phyloP scores from a whole-genome alignment of 208 protist species.

The Crithidia acanthocephali region DNA sequence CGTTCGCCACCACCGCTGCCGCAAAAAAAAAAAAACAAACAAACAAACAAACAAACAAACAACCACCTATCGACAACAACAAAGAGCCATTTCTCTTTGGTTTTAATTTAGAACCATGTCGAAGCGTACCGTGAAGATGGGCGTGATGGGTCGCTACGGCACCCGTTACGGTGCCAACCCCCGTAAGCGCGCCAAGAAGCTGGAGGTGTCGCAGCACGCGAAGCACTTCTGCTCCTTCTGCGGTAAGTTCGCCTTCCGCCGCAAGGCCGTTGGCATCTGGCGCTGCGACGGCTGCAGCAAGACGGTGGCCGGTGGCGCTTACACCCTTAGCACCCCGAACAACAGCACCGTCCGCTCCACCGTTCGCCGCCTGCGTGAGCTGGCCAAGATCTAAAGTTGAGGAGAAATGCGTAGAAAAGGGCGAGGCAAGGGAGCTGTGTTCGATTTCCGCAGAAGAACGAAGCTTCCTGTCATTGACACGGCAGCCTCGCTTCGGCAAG shows the following conservation, averaged over 20 bases:
- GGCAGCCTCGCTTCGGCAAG: conserved; percentile 1
- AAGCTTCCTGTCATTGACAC: not conserved
- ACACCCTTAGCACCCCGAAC: conserved; percentile 95
- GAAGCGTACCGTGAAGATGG: conserved; percentile 99
- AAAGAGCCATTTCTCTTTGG: conserved; percentile 27
- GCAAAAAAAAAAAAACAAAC: not conserved
- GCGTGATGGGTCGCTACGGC: conserved; percentile 99
- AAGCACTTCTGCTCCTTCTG: conserved; percentile 99
- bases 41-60: no score
- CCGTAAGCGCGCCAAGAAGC: conserved; percentile 99
- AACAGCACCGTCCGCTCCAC: conserved; percentile 98
- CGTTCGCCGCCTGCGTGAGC: conserved; percentile 98
- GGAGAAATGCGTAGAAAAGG: conserved; percentile 15
- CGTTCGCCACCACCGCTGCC: no score
- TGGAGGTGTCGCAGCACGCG: conserved; percentile 98
- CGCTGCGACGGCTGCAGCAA: conserved; percentile 97
- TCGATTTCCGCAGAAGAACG: conserved; percentile 17
- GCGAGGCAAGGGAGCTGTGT: conserved; percentile 1
- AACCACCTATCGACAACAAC: no score
- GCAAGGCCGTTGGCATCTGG: conserved; percentile 99
- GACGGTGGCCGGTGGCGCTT: conserved; percentile 98
- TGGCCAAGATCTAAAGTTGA: conserved; percentile 73
- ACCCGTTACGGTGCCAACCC: conserved; percentile 99
- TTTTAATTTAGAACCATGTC: conserved; percentile 68
- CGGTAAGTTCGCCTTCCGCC: conserved; percentile 97